Percentiles rank a stretch among this genome's conserved stretches.
phyloP scores from a whole-genome alignment of 441 rosid genomes.

The Pelargonium myrrhifolium region DNA sequence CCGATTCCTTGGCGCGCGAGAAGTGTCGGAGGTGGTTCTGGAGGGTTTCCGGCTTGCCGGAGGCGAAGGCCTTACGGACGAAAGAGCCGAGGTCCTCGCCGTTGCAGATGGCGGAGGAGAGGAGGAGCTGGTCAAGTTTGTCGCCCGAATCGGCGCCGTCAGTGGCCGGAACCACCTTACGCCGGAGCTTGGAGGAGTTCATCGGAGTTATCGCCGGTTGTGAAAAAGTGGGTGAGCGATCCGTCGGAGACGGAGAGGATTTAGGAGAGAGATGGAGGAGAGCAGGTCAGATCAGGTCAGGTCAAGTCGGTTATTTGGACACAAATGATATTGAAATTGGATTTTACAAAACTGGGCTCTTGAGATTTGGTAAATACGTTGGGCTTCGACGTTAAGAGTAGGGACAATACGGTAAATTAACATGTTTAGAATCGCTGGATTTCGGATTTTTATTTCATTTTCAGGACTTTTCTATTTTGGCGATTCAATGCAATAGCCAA shows the following conservation, averaged over 20 bases:
- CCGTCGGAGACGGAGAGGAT: neutral
- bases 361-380: neutral
- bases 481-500: no score
- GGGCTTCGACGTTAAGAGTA: neutral
- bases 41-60: constrained; percentile 81
- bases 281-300: neutral
- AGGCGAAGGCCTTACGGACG: constrained; percentile 66
- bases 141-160: constrained; percentile 66
- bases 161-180: constrained; percentile 44
- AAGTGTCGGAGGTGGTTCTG: constrained; percentile 81
- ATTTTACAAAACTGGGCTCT: neutral
- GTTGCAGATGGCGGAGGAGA: constrained; percentile 86
- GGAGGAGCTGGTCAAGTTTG: constrained; percentile 70
- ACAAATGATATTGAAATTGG: neutral
- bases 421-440: neutral
- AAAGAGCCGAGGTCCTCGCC: constrained; percentile 87
- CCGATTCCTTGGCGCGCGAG: constrained; percentile 80
- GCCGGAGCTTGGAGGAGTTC: constrained; percentile 61
- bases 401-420: neutral
- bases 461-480: no score
- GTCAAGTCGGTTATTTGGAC: neutral
- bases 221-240: neutral
- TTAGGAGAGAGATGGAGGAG: constrained; percentile 2
- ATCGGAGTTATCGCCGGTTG: constrained; percentile 23
- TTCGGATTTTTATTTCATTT: no score